Percentiles rank a stretch among this genome's conserved stretches.
phyloP scores from a whole-genome alignment of 139 green algal species.

The Gonium pectorale region DNA sequence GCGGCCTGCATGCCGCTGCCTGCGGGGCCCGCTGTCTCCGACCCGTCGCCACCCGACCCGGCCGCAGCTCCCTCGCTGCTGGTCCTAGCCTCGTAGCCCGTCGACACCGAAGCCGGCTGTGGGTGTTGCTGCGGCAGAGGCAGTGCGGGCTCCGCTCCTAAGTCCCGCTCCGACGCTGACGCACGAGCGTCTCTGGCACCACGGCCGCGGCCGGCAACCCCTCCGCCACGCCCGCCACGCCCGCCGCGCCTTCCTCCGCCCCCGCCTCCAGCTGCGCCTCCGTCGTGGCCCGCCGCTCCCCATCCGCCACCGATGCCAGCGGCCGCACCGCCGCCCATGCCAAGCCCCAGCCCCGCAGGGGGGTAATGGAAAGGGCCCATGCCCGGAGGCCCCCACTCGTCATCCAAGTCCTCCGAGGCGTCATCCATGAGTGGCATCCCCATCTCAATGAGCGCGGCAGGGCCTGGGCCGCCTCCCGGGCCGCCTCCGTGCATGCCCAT shows the following conservation, averaged over 20 bases:
- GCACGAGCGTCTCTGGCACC: no score
- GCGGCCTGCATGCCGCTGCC: not conserved
- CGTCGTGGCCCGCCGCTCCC: no score
- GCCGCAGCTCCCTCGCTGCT: not conserved
- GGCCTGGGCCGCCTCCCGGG: not conserved
- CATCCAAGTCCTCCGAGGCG: no score
- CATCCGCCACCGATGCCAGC: no score
- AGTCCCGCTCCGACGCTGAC: not conserved
- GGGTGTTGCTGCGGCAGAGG: no score
- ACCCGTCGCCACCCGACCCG: not conserved
- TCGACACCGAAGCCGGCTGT: not conserved
- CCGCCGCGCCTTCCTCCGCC: no score
- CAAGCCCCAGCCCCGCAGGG: no score
- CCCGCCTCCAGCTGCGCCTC: no score
- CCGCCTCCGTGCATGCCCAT: not conserved
- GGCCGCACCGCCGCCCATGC: no score
- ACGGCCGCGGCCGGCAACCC: not conserved
- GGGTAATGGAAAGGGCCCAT: no score
- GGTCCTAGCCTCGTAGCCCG: not conserved
- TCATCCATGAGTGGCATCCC: not conserved
- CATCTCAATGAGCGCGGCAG: not conserved
- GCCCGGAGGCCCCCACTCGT: no score
- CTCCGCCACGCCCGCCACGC: no score
- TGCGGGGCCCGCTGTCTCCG: not conserved
- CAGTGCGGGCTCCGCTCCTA: not conserved